A percentile compares a stretch with the other conserved stretches of the same genome.
Conservation (phyloP, 306 rosid genomes). For the Mimosa pudica region DNA sequence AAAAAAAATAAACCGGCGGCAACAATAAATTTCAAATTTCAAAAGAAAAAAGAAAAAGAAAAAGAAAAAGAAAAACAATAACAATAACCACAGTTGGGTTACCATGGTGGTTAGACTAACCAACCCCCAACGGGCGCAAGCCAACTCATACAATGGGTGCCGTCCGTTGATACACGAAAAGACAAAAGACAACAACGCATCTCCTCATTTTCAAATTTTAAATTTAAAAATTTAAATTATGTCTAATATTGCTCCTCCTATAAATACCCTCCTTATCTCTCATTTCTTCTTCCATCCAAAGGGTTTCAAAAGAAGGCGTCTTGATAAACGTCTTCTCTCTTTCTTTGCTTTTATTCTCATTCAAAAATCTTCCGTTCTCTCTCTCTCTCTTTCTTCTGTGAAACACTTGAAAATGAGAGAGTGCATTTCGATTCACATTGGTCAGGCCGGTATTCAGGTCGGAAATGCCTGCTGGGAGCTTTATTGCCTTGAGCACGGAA, state of each 20-base stretch:
- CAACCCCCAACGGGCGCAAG: slow-evolving; percentile 9
- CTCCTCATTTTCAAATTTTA: neutral
- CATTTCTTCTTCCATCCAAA: neutral
- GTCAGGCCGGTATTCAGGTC: slow-evolving; percentile 97
- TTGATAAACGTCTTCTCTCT: slow-evolving; percentile 75
- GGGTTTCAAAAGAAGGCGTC: slow-evolving; percentile 60
- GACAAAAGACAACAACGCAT: neutral
- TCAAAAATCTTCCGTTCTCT: neutral
- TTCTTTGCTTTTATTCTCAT: neutral
- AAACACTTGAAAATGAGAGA: slow-evolving; percentile 65
- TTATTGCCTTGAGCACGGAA: slow-evolving; percentile 92
- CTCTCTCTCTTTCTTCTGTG: no score
- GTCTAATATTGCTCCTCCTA: slow-evolving; percentile 1
- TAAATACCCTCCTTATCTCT: slow-evolving; percentile 19
- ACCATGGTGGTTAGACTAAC: slow-evolving; percentile 24
- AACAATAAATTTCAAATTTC: slow-evolving; percentile 22
- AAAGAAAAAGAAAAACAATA: neutral
- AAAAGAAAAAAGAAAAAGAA: slow-evolving; percentile 14
- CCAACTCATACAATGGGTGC: slow-evolving; percentile 34
- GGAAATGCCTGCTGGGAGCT: slow-evolving; percentile 99
- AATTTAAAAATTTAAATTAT: no score
- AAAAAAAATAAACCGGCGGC: slow-evolving; percentile 44
- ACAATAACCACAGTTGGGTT: slow-evolving; percentile 42
- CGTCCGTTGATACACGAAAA: slow-evolving; percentile 28
- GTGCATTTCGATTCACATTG: slow-evolving; percentile 93